These are phyloP conservation scores for Saccharomycopsis hybrid DNA, from an alignment of 1,139 yeast species.

Conservation along the genomic window DNA sequence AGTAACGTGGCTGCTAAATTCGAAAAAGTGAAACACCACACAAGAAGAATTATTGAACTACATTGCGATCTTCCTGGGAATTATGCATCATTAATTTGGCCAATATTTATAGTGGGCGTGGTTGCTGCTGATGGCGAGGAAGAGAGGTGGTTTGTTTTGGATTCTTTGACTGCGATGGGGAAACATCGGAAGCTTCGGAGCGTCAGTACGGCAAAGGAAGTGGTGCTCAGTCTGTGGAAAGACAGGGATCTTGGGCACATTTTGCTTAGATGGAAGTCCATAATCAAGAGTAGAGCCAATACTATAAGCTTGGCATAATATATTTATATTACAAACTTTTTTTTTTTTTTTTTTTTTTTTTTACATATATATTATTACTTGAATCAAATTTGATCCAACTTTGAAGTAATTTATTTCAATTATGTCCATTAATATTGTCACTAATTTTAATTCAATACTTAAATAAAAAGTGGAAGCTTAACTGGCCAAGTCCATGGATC, in stretches of 20 bases:
- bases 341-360: neutral
- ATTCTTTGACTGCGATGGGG: constrained; percentile 31
- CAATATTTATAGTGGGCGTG: constrained; percentile 34
- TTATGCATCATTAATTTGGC: constrained; percentile 35
- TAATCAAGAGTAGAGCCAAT: constrained; percentile 31
- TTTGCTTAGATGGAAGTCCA: constrained; percentile 32
- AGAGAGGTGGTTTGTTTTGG: constrained; percentile 33
- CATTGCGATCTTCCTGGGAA: constrained; percentile 27
- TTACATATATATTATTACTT: neutral
- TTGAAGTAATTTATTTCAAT: no score
- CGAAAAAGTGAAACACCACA: constrained; percentile 22
- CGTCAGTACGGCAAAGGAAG: constrained; percentile 31
- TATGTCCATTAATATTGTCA: no score
- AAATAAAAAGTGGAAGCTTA: constrained; percentile 17
- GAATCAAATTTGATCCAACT: no score
- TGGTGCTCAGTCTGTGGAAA: constrained; percentile 34
- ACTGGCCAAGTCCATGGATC: constrained; percentile 75
- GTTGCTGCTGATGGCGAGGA: constrained; percentile 32
- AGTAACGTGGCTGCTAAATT: constrained; percentile 7
- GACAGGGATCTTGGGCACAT: constrained; percentile 31
- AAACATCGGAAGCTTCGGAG: constrained; percentile 32
- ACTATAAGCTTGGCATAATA: constrained; percentile 33
- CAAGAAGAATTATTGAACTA: constrained; percentile 25
- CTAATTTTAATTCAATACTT: neutral
- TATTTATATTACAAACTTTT: neutral